Evolutionary conservation across 1,284 basidiomycete genomes (phyloP).

Genomic region (Meira miltonrushii): DNA sequence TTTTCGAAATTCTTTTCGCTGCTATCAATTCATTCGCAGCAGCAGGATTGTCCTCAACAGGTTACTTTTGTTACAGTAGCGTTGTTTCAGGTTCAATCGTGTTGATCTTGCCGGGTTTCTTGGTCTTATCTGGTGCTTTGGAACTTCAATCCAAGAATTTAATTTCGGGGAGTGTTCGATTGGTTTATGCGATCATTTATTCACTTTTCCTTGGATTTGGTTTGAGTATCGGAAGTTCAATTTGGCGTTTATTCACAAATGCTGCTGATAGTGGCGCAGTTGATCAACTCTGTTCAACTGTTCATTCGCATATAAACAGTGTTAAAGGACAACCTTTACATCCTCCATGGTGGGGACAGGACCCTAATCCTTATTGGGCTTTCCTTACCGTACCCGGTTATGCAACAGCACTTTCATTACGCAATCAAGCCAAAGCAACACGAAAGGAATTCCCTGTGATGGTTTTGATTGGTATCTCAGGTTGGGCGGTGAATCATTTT

Average conservation of each 20-base stretch:
- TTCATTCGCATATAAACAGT: constrained; percentile 10
- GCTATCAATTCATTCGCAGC: constrained; percentile 74
- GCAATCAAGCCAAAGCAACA: constrained; percentile 66
- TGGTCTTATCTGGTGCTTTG: constrained; percentile 62
- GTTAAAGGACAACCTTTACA: too few species aligned
- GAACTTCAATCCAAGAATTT: constrained; percentile 60
- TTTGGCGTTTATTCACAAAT: constrained; percentile 40
- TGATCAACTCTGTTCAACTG: constrained; percentile 17
- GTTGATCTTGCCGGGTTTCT: constrained; percentile 71
- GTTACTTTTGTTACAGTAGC: constrained; percentile 75
- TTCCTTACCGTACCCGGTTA: constrained; percentile 77
- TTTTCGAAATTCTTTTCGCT: constrained; percentile 82
- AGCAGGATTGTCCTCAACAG: constrained; percentile 33
- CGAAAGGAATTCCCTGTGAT: constrained; percentile 64
- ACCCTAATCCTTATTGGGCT: constrained; percentile 32
- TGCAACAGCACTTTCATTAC: constrained; percentile 67
- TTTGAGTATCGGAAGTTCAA: constrained; percentile 39
- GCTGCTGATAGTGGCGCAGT: constrained; percentile 5
- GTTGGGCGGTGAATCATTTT: constrained; percentile 59
- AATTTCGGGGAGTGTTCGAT: constrained; percentile 62
- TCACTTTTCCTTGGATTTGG: constrained; percentile 54
- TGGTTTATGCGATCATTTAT: constrained; percentile 76
- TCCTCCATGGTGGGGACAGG: constrained; percentile 55
- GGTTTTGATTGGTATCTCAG: constrained; percentile 69
- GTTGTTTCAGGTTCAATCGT: constrained; percentile 78